A percentile compares a stretch with the other conserved stretches of the same genome.
Evolutionary conservation across 352 stramenopile genomes (phyloP).

Genomic region (Globisporangium sylvaticum): DNA sequence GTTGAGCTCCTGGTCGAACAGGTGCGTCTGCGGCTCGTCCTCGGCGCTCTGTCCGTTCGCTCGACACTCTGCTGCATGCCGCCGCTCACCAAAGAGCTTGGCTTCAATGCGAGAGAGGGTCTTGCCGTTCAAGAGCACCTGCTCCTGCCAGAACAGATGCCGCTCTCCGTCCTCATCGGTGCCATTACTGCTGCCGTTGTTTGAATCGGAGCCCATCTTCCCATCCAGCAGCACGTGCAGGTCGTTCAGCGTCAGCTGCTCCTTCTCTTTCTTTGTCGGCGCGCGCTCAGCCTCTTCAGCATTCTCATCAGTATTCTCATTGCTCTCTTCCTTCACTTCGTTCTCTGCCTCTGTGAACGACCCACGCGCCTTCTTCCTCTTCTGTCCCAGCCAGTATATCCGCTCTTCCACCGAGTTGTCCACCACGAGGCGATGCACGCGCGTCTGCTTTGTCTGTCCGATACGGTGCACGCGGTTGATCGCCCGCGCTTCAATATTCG

Average conservation of each 20-base stretch:
- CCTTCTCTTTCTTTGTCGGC: constrained; percentile 44
- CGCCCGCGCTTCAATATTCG: constrained; percentile 79
- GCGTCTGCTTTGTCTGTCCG: constrained; percentile 79
- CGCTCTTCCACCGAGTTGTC: constrained; percentile 86
- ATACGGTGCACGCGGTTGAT: constrained; percentile 91
- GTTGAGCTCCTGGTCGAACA: constrained; percentile 28
- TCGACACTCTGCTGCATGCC: constrained; percentile 19
- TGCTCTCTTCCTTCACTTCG: constrained; percentile 12
- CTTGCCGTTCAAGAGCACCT: constrained; percentile 37
- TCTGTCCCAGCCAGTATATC: constrained; percentile 64
- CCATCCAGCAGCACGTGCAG: constrained; percentile 40
- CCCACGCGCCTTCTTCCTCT: background rate
- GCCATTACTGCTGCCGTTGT: background rate
- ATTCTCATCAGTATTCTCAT: constrained; percentile 6
- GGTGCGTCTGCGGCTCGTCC: background rate
- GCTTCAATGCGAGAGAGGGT: constrained; percentile 26
- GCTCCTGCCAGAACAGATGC: constrained; percentile 41
- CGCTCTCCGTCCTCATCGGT: background rate
- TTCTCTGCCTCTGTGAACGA: background rate
- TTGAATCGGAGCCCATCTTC: constrained; percentile 1
- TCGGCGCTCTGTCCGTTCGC: background rate
- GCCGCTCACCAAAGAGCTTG: constrained; percentile 35
- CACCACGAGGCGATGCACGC: constrained; percentile 89
- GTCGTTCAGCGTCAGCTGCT: constrained; percentile 51
- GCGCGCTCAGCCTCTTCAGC: constrained; percentile 25